Percentiles rank a stretch among this genome's conserved stretches.
phyloP scores from a whole-genome alignment of 441 rosid species.

The Isatis lusitanica region DNA sequence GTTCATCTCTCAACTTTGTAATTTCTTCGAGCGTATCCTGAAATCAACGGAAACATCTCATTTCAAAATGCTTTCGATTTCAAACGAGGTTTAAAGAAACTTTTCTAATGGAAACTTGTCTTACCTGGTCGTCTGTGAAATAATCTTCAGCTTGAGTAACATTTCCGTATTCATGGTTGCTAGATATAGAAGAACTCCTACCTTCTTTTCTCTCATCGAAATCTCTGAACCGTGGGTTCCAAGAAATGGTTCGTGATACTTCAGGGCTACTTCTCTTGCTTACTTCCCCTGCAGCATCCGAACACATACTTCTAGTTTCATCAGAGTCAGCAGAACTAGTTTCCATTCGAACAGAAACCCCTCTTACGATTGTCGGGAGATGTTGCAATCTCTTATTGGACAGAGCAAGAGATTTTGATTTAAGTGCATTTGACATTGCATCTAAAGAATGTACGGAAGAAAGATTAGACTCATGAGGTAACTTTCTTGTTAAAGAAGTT shows the following conservation, averaged over 20 bases:
- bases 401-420: constrained; percentile 6
- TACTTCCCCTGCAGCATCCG: constrained; percentile 37
- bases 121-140: constrained; percentile 49
- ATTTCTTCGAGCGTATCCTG: constrained; percentile 46
- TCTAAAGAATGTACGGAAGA: constrained; percentile 15
- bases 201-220: constrained; percentile 35
- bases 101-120: background rate
- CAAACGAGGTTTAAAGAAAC: background rate
- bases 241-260: background rate
- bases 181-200: constrained; percentile 39
- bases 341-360: constrained; percentile 18
- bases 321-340: constrained; percentile 22
- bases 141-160: constrained; percentile 45
- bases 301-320: constrained; percentile 20
- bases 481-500: constrained; percentile 4
- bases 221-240: constrained; percentile 32
- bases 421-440: constrained; percentile 19
- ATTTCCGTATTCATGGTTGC: constrained; percentile 30
- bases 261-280: constrained; percentile 33
- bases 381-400: constrained; percentile 27
- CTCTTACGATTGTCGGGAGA: constrained; percentile 21
- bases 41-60: constrained; percentile 10
- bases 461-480: background rate
- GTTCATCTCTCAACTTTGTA: constrained; percentile 79
- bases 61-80: background rate